Conservation (phyloP, 352 stramenopile genomes). For the Lagenidium giganteum region DNA sequence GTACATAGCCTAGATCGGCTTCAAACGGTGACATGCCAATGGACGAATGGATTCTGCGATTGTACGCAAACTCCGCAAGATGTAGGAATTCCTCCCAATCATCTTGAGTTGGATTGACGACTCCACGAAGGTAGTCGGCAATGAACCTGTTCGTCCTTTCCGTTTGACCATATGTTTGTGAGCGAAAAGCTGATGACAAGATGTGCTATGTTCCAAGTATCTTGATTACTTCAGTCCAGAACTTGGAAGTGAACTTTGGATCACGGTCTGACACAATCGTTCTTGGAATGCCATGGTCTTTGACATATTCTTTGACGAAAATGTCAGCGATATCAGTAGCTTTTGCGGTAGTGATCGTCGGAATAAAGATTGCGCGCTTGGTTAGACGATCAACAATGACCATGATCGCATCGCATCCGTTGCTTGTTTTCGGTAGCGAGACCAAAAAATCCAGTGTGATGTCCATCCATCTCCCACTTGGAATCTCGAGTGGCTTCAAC, state of each 20-base stretch:
- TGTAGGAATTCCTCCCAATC: conserved; percentile 10
- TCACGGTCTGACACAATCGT: conserved; percentile 9
- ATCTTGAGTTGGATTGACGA: background rate
- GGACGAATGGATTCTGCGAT: background rate
- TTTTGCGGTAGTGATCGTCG: background rate
- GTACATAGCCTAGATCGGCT: conserved; percentile 7
- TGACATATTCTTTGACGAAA: background rate
- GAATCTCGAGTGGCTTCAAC: conserved; percentile 13
- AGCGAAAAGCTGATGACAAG: no score
- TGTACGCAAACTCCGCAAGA: conserved; percentile 15
- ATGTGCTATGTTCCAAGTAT: no score
- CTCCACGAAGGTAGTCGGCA: background rate
- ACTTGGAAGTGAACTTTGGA: background rate
- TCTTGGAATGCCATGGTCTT: conserved; percentile 3
- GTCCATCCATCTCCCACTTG: conserved; percentile 4
- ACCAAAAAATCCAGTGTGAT: conserved; percentile 19
- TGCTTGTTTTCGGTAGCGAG: background rate
- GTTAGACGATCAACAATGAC: conserved; percentile 7
- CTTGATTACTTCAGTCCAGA: no score
- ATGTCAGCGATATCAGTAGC: background rate
- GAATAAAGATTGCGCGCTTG: conserved; percentile 6
- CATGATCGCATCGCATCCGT: conserved; percentile 3
- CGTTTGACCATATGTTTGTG: conserved; percentile 7
- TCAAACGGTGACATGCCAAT: conserved; percentile 8
- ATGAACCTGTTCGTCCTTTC: conserved; percentile 6